A percentile compares a stretch with the other conserved stretches of the same genome.
These are phyloP conservation scores for Penicillium paxilli DNA, from an alignment of 495 filamentous ascomycete genomes.

Conservation along the genomic window DNA sequence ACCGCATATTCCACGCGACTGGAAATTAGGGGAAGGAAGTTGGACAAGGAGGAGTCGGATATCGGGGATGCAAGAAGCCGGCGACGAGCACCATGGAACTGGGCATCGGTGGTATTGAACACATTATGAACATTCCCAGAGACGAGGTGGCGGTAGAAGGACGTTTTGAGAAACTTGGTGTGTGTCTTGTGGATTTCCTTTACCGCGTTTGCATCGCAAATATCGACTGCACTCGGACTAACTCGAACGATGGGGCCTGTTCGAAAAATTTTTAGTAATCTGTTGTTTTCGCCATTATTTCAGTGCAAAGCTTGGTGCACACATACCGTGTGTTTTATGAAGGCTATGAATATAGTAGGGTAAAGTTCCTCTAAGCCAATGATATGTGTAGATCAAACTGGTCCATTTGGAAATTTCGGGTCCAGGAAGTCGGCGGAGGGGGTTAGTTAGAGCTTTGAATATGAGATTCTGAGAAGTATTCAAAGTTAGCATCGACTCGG, in stretches of 20 bases:
- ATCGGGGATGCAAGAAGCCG: slow-evolving; percentile 38
- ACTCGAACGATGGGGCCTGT: slow-evolving; percentile 46
- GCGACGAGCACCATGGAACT: slow-evolving; percentile 29
- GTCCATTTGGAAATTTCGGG: slow-evolving; percentile 39
- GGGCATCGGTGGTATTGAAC: slow-evolving; percentile 34
- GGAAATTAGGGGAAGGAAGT: slow-evolving; percentile 30
- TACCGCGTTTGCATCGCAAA: slow-evolving; percentile 34
- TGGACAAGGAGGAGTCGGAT: slow-evolving; percentile 33
- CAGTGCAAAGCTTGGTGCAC: neutral
- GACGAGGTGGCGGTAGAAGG: slow-evolving; percentile 21
- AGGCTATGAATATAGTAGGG: slow-evolving; percentile 41
- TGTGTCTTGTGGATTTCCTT: slow-evolving; percentile 43
- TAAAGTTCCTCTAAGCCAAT: slow-evolving; percentile 29
- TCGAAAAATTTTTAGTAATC: neutral
- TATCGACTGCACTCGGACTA: slow-evolving; percentile 34
- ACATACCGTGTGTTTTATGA: slow-evolving; percentile 43
- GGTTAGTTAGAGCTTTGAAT: slow-evolving; percentile 12
- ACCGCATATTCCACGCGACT: slow-evolving; percentile 30
- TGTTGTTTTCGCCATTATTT: neutral
- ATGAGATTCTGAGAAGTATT: slow-evolving; percentile 14
- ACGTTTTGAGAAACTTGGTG: slow-evolving; percentile 23
- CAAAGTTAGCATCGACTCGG: too few relatives aligned
- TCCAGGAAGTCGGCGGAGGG: slow-evolving; percentile 19
- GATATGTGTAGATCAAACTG: slow-evolving; percentile 25
- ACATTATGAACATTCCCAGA: slow-evolving; percentile 16